Conservation (phyloP, 176 grass and related monocot genomes). For the Chloris gayana region DNA sequence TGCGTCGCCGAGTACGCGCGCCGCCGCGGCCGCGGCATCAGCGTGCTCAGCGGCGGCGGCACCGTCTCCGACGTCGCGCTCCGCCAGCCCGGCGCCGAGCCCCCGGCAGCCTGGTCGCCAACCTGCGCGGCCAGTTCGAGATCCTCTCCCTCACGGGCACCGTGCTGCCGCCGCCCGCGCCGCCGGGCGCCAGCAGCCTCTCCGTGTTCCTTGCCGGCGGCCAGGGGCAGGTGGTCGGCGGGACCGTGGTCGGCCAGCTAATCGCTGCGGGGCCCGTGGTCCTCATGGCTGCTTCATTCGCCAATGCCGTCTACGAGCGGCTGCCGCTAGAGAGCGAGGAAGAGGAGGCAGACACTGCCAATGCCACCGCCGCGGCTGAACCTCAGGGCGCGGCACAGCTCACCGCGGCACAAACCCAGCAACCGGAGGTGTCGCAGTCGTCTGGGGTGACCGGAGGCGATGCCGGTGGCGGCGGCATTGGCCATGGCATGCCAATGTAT, state of each 20-base stretch:
- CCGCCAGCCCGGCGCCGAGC: constrained; percentile 76
- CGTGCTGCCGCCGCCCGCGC: constrained; percentile 85
- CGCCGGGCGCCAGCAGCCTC: constrained; percentile 65
- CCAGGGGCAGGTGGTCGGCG: constrained; percentile 91
- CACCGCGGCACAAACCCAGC: constrained; percentile 34
- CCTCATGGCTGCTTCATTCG: constrained; percentile 85
- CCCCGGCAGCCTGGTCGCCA: constrained; percentile 76
- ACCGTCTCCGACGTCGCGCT: constrained; percentile 68
- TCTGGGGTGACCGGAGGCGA: constrained; percentile 67
- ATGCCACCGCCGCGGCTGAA: neutral
- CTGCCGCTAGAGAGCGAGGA: constrained; percentile 66
- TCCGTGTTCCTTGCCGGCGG: constrained; percentile 76
- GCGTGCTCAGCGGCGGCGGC: constrained; percentile 81
- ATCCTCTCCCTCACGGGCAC: constrained; percentile 92
- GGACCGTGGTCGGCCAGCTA: constrained; percentile 76
- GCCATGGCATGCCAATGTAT: constrained; percentile 51
- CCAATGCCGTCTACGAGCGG: constrained; percentile 87
- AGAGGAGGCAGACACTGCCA: constrained; percentile 22
- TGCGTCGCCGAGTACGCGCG: constrained; percentile 83
- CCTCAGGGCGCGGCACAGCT: constrained; percentile 17
- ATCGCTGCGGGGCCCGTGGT: constrained; percentile 73
- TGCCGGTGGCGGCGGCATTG: constrained; percentile 18
- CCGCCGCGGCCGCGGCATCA: constrained; percentile 73
- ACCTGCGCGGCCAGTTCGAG: constrained; percentile 74
- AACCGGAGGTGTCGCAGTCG: constrained; percentile 59